Conservation (phyloP, 176 grass and related monocot genomes). For the Triticum urartu region DNA sequence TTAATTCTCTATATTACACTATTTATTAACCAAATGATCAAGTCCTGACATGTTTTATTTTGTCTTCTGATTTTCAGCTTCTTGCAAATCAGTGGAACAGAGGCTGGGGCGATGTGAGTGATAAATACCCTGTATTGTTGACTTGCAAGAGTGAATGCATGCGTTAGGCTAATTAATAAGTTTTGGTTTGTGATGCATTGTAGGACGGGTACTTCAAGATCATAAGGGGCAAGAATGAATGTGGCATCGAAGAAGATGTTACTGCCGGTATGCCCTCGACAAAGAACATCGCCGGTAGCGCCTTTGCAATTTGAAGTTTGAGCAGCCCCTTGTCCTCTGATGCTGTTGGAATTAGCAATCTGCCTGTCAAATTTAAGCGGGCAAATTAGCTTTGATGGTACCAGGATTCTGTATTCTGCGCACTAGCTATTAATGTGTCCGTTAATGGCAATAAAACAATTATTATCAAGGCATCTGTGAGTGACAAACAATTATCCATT, state of each 20-base stretch:
- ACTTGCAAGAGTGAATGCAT: neutral
- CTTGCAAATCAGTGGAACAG: conserved; percentile 97
- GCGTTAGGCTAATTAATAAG: neutral
- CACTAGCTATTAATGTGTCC: no score
- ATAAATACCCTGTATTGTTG: neutral
- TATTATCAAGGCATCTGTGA: no score
- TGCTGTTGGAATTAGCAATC: neutral
- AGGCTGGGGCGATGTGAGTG: conserved; percentile 91
- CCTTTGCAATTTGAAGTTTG: conserved; percentile 10
- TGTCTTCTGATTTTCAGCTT: conserved; percentile 55
- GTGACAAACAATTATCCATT: neutral
- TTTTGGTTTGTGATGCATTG: conserved; percentile 19
- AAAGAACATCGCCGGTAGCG: conserved; percentile 50
- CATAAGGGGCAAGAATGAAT: conserved; percentile 69
- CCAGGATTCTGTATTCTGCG: neutral
- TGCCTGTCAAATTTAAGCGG: neutral
- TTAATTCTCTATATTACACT: conserved; percentile 2
- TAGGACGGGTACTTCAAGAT: conserved; percentile 97
- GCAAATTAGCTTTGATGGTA: neutral
- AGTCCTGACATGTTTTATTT: conserved; percentile 2
- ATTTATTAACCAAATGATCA: conserved; percentile 7
- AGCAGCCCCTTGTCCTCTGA: neutral
- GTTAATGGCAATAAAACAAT: no score
- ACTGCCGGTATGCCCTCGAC: conserved; percentile 68
- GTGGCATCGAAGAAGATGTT: conserved; percentile 83